These are phyloP conservation scores for Triangularia setosa DNA, from an alignment of 2,329 filamentous ascomycete genomes.

Conservation along the genomic window DNA sequence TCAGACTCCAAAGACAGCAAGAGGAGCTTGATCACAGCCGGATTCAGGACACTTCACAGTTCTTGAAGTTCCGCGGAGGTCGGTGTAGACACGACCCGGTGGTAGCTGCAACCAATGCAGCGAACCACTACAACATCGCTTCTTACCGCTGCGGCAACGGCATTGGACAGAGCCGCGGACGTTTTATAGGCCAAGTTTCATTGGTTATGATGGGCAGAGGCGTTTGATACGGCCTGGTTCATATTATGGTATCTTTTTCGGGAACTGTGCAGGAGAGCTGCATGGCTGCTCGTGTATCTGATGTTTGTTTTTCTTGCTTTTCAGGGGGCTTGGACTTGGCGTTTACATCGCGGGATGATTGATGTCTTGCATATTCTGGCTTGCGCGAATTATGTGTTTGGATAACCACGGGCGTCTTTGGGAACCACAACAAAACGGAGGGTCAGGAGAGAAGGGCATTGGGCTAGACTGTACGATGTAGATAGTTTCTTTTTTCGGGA, in stretches of 20 bases:
- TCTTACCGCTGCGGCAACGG: not conserved
- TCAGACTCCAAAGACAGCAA: slow-evolving; percentile 59
- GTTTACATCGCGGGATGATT: not conserved
- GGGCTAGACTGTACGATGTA: not conserved
- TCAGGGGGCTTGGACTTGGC: slow-evolving; percentile 1
- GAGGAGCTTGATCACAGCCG: slow-evolving; percentile 55
- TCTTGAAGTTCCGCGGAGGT: slow-evolving; percentile 29
- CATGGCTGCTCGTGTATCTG: not conserved
- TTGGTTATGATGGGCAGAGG: not conserved
- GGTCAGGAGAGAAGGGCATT: not conserved
- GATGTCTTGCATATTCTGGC: slow-evolving; percentile 1
- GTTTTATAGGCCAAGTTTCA: not conserved
- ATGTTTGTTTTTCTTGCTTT: not conserved
- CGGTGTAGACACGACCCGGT: not conserved
- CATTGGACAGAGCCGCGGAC: not conserved
- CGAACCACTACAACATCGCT: not conserved
- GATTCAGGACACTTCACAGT: slow-evolving; percentile 55
- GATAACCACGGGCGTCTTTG: not conserved
- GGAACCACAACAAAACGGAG: not conserved
- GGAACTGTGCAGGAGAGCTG: not conserved
- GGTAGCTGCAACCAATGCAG: not conserved
- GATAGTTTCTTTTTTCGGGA: not conserved
- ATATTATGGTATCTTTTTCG: not conserved
- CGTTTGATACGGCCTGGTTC: not conserved
- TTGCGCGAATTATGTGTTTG: slow-evolving; percentile 2